phyloP scores from a whole-genome alignment of 2,329 filamentous ascomycete species.

The Thelonectria discophora region DNA sequence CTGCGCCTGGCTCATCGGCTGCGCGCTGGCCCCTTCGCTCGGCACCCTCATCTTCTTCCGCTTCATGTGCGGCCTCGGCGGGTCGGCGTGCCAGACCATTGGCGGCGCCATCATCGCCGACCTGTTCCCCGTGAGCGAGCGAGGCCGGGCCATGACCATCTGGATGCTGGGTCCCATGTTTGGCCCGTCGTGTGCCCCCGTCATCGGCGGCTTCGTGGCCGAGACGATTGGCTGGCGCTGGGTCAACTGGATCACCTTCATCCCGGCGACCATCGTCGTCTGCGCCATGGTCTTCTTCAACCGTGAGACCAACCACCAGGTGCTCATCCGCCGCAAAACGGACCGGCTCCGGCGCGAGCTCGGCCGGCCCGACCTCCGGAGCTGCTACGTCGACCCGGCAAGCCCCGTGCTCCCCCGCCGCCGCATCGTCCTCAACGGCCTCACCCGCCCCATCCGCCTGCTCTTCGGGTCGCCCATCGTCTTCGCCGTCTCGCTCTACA shows the following conservation, averaged over 20 bases:
- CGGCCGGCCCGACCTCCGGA: conserved; percentile 51
- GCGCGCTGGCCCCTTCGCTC: conserved; percentile 66
- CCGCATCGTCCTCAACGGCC: conserved; percentile 55
- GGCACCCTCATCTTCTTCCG: conserved; percentile 66
- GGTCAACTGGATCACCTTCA: conserved; percentile 62
- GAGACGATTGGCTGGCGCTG: conserved; percentile 62
- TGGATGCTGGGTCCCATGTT: conserved; percentile 68
- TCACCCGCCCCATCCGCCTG: conserved; percentile 62
- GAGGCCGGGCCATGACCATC: conserved; percentile 59
- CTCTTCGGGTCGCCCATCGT: conserved; percentile 59
- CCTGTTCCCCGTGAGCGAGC: conserved; percentile 57
- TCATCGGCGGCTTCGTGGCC: conserved; percentile 60
- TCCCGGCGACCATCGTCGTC: conserved; percentile 47
- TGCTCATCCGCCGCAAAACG: conserved; percentile 62
- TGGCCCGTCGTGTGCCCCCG: conserved; percentile 59
- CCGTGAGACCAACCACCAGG: conserved; percentile 54
- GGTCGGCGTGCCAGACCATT: conserved; percentile 62
- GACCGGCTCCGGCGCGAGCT: conserved; percentile 55
- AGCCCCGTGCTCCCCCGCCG: conserved; percentile 35
- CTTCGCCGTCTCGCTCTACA: conserved; percentile 57
- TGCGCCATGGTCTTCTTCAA: conserved; percentile 41
- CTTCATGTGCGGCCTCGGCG: conserved; percentile 67
- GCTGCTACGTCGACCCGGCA: conserved; percentile 55
- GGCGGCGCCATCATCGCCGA: conserved; percentile 65
- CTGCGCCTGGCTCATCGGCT: conserved; percentile 70